Conservation (phyloP, 108 stramenopile species). For the Fragilariopsis cylindrus region DNA sequence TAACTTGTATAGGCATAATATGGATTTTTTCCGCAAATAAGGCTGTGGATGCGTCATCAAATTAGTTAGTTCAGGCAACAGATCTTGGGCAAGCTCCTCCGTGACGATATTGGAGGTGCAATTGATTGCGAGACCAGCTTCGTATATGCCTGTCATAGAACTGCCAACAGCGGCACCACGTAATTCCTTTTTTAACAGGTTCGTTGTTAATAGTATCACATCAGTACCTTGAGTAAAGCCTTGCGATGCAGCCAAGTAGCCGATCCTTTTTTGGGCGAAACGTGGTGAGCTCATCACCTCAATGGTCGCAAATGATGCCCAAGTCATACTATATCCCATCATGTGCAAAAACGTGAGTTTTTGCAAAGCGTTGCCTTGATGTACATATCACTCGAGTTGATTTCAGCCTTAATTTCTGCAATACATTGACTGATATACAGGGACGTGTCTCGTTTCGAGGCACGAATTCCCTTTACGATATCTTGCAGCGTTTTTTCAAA, state of each 20-base stretch:
- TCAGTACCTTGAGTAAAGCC: conserved; percentile 95
- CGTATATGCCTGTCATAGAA: conserved; percentile 80
- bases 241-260: conserved; percentile 94
- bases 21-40: conserved; percentile 97
- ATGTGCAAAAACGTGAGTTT: conserved; percentile 98
- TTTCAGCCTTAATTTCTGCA: conserved; percentile 94
- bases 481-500: conserved; percentile 95
- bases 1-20: conserved; percentile 95
- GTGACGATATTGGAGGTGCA: conserved; percentile 97
- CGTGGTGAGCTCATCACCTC: conserved; percentile 95
- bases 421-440: conserved; percentile 94
- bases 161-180: conserved; percentile 55
- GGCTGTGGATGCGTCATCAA: conserved; percentile 87
- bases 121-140: conserved; percentile 96
- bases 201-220: conserved; percentile 96
- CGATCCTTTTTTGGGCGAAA: conserved; percentile 96
- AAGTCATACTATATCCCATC: conserved; percentile 97
- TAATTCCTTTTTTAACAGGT: conserved; percentile 96
- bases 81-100: conserved; percentile 90
- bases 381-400: conserved; percentile 88
- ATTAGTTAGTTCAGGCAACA: conserved; percentile 86
- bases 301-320: conserved; percentile 94
- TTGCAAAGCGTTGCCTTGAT: conserved; percentile 95
- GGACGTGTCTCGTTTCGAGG: conserved; percentile 92
- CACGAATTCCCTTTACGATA: conserved; percentile 97